Base-by-base conservation (phyloP, 2,329 filamentous ascomycete species). In the Arthrobotrys musiformis region DNA sequence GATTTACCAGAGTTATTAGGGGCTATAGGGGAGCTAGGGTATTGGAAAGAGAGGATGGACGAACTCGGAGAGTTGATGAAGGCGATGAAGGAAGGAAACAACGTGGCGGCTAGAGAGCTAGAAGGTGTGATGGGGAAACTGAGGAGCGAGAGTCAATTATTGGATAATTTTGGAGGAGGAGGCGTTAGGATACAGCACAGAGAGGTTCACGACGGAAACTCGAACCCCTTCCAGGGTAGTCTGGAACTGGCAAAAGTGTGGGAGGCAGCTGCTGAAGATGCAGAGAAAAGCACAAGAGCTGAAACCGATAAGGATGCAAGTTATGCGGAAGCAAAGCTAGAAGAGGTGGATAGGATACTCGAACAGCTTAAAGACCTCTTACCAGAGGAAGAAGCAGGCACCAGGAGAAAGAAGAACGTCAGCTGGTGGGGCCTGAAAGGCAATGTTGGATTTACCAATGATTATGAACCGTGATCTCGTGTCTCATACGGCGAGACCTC, bases 241-340 rank as follows among this genome's bases (percentile, higher is more conserved):
- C 52, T 70, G 48, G 73, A 70, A 26, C 42, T 77, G 5, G 73
- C 66, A 33, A 77, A 60, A 44, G 42, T 56, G 8, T 77, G 73
- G 73, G 73, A 77, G 48, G n/a, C 28, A 26, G 73, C 73, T 17
- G 73, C 73, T n/a, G 73, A 70, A 28, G 73, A 77, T 17, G 73
- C 73, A 19, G 73, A 77, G 66, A 52, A 30, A 56, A 70, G 24
- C 28, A 66, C 52, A n/a, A 66, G 60, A 28, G 60, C 44, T 28
- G 73, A 77, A 28, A 62, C 64, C 1, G 60, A 61, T 28, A 77
- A 61, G 26, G 73, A 70, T 46, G 42, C 66, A 7, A 33, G 19
- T 19, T 54, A 61, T 19, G 73, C 73, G 7, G 26, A 54, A 22
- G 40, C 69, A 24, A 77, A 69, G 30, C 33, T 77, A 22, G 60